phyloP scores from a whole-genome alignment of 768 basidiomycete genomes.

The Tulasnella sp. region DNA sequence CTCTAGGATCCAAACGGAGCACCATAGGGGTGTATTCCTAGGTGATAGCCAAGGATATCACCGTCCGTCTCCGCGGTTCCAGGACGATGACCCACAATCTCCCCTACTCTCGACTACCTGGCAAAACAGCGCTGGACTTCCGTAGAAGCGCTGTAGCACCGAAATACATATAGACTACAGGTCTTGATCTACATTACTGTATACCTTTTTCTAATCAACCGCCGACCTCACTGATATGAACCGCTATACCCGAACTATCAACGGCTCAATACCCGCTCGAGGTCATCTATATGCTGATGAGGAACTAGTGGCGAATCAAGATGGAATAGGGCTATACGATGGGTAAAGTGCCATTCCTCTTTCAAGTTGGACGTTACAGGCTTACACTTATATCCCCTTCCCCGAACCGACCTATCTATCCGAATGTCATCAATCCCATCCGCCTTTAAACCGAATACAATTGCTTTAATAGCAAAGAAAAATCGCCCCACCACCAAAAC shows the following conservation, averaged over 20 bases:
- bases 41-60: neutral
- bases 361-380: slow-evolving; percentile 15
- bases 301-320: slow-evolving; percentile 61
- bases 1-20: no score
- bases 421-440: neutral
- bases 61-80: neutral
- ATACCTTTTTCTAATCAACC: no score
- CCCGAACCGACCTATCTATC: neutral
- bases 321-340: slow-evolving; percentile 82
- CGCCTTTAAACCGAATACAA: slow-evolving; percentile 20
- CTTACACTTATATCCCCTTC: neutral
- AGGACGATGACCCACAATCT: neutral
- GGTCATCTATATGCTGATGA: slow-evolving; percentile 79
- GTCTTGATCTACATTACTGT: neutral
- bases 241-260: slow-evolving; percentile 43
- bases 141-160: neutral
- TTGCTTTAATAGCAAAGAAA: slow-evolving; percentile 57
- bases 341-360: no score
- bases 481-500: slow-evolving; percentile 68
- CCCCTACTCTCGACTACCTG: neutral
- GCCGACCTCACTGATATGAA: slow-evolving; percentile 16
- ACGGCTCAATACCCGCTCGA: slow-evolving; percentile 69
- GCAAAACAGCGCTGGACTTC: neutral
- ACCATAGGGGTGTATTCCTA: no score
- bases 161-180: neutral